phyloP scores from a whole-genome alignment of 2,329 filamentous ascomycete species.

The Periconia macrospinosa region DNA sequence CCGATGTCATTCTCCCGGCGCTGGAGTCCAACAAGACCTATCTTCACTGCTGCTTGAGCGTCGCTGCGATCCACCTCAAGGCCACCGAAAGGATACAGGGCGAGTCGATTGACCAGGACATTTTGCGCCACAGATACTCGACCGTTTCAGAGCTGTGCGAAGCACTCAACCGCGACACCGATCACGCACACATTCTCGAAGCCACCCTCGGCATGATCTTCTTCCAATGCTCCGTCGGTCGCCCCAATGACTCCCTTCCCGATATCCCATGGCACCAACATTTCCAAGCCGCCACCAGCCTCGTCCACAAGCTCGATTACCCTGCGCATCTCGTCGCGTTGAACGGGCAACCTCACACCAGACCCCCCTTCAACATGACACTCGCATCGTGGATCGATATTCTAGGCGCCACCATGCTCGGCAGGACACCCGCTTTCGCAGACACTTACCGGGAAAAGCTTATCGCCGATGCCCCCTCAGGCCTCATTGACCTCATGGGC shows the following conservation, averaged over 20 bases:
- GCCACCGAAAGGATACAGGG: slow-evolving; percentile 66
- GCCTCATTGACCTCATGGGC: slow-evolving; percentile 91
- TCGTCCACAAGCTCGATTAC: slow-evolving; percentile 84
- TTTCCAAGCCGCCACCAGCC: slow-evolving; percentile 84
- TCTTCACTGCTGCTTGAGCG: slow-evolving; percentile 92
- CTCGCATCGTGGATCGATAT: slow-evolving; percentile 96
- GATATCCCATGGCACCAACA: slow-evolving; percentile 98
- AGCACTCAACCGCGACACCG: slow-evolving; percentile 74
- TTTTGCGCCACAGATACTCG: slow-evolving; percentile 87
- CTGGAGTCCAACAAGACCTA: slow-evolving; percentile 91
- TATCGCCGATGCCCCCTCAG: slow-evolving; percentile 65
- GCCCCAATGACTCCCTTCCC: slow-evolving; percentile 78
- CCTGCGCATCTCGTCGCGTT: slow-evolving; percentile 65
- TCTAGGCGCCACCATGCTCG: slow-evolving; percentile 88
- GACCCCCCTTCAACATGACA: slow-evolving; percentile 92
- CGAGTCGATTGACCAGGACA: slow-evolving; percentile 83
- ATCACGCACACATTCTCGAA: slow-evolving; percentile 87
- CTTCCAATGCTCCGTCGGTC: slow-evolving; percentile 90
- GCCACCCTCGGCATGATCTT: slow-evolving; percentile 94
- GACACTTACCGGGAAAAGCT: slow-evolving; percentile 97
- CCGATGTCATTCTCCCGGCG: slow-evolving; percentile 82
- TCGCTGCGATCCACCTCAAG: slow-evolving; percentile 90
- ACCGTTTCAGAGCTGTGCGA: slow-evolving; percentile 86
- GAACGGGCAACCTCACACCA: slow-evolving; percentile 60
- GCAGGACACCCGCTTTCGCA: slow-evolving; percentile 81